Evolutionary conservation across 2,329 filamentous ascomycete species (phyloP), one percentile per base, ranked within the genome.

Genomic region (Fusarium sp.): DNA sequence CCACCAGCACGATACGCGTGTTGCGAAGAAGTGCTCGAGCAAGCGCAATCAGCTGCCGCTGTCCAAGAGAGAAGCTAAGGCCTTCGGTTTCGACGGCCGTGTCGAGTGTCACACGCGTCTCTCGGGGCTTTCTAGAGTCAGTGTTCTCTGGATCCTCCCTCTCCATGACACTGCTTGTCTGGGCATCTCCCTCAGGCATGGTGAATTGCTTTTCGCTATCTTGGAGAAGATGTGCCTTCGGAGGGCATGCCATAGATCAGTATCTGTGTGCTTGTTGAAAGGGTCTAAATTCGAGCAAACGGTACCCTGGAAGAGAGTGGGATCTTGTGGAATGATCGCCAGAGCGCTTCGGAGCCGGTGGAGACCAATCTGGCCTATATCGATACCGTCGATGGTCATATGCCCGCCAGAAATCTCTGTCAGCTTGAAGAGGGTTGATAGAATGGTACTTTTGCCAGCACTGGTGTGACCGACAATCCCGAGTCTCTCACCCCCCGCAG

Each of bases 261-360:
- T 35, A 5, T 65, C 59, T 7, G 47, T 64, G 28, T 65, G 36
- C n/a, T 36, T 44, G 3, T 47, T 26, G 20, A 55, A 64, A 6
- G 59, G 59, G 16, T 59, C 56, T 9, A 95, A 85, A 75, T 95
- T 95, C 38, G 86, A 89, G 33, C 92, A 87, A 18, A 95, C 84
- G 0, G 92, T 94, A 22, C 93, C 93, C 2, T 91, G 93, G 81
- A 95, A 95, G 13, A 95, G 86, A 1, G 95, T 92, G 0, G 93
- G 93, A 30, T 74, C 95, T 92, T 86, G 91, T 1, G 93, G 93
- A 57, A 96, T 95, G 74, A 95, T 94, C 33, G 92, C 91, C 1
- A 95, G 82, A 1, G 92, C 86, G 18, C 88, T 91, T n/a, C 93
- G 88, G 14, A 95, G 84, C 57, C 91, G 89, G 59, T 91, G 86